Percentiles rank a stretch among this genome's conserved stretches.
phyloP scores from a whole-genome alignment of 176 grass and related monocot species.

The Aegilops bicornis region DNA sequence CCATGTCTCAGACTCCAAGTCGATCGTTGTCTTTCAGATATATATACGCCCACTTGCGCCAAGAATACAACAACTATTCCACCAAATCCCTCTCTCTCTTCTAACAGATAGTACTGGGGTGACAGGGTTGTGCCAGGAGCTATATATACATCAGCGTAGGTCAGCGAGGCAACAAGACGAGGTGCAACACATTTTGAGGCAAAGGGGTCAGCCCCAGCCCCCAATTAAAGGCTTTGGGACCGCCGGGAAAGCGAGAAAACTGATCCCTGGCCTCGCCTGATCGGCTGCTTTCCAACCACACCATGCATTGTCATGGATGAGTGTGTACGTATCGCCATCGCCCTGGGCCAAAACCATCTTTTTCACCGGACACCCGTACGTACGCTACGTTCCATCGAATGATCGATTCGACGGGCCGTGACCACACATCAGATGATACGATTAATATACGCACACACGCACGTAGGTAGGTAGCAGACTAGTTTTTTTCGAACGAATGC shows the following conservation, averaged over 20 bases:
- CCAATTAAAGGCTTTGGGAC: constrained; percentile 37
- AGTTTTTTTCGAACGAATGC: no score
- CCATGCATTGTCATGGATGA: not conserved
- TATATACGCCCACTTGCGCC: no score
- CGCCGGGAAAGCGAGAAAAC: constrained; percentile 34
- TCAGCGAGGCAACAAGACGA: constrained; percentile 18
- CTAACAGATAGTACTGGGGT: no score
- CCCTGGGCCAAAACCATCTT: not conserved
- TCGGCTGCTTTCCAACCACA: constrained; percentile 3
- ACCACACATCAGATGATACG: not conserved
- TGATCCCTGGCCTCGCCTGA: constrained; percentile 19
- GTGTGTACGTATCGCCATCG: not conserved
- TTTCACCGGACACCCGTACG: not conserved
- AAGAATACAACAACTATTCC: no score
- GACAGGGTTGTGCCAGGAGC: not conserved
- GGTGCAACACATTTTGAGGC: constrained; percentile 44
- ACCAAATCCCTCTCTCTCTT: no score
- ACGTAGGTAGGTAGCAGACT: no score
- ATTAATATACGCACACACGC: not conserved
- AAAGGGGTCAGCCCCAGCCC: constrained; percentile 2
- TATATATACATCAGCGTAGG: not conserved
- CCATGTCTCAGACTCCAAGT: no score
- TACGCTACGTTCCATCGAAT: not conserved
- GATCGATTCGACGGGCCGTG: not conserved
- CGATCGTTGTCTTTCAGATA: no score